A percentile compares a stretch with the other conserved stretches of the same genome.
These are phyloP conservation scores for Hyaloscypha bicolor DNA, from an alignment of 495 filamentous ascomycete species.

Conservation along the genomic window DNA sequence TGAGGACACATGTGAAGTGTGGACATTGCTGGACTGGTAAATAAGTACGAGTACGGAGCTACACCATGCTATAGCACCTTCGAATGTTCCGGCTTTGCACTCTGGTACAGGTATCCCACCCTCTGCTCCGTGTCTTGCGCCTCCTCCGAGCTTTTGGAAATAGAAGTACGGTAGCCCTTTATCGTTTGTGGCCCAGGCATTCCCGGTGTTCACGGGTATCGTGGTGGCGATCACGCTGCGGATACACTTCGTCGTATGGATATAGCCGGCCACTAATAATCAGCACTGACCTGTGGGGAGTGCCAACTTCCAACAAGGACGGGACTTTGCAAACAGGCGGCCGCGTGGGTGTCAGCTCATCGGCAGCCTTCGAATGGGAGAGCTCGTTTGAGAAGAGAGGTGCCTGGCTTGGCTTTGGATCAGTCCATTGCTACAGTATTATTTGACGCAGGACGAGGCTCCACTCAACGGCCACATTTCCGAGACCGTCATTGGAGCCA, in stretches of 20 bases:
- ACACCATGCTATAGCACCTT: background rate
- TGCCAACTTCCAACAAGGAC: background rate
- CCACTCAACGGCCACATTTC: slow-evolving; percentile 19
- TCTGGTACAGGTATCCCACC: background rate
- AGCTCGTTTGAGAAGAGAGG: background rate
- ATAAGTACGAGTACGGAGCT: background rate
- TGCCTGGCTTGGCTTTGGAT: background rate
- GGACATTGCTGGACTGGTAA: background rate
- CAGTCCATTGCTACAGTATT: background rate
- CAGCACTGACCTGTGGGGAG: background rate
- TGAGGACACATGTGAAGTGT: background rate
- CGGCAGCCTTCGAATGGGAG: background rate
- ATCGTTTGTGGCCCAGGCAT: background rate
- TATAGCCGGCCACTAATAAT: background rate
- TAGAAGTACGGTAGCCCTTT: no score
- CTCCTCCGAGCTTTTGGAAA: background rate
- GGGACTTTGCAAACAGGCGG: background rate
- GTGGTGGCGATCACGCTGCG: no score
- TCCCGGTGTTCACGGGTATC: background rate
- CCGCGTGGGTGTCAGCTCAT: background rate
- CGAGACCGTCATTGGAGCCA: slow-evolving; percentile 12
- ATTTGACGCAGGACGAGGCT: slow-evolving; percentile 8
- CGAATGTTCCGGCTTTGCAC: background rate
- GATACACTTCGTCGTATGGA: background rate
- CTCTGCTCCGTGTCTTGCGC: background rate